Evolutionary conservation across 2,329 filamentous ascomycete genomes (phyloP).

Genomic region (Thielaviopsis euricoi): DNA sequence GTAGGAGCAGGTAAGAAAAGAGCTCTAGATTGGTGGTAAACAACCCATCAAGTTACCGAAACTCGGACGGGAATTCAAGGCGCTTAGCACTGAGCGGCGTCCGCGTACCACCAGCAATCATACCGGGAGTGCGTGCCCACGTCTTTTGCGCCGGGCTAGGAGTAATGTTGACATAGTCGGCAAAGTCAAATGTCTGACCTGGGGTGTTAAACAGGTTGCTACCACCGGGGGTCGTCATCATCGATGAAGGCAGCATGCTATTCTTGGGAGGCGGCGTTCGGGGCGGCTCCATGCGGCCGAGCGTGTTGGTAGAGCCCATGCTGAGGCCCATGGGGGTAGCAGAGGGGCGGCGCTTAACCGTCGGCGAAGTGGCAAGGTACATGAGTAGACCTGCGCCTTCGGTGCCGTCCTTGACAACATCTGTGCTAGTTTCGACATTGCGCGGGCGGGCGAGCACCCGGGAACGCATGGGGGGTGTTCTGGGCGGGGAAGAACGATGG

Average conservation of each 20-base stretch:
- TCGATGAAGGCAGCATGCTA: slow-evolving; percentile 58
- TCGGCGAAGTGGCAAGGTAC: slow-evolving; percentile 83
- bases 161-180: slow-evolving; percentile 94
- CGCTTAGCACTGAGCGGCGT: slow-evolving; percentile 11
- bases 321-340: background rate
- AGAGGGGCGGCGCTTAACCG: slow-evolving; percentile 30
- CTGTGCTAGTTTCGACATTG: slow-evolving; percentile 15
- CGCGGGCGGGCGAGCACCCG: slow-evolving; percentile 30
- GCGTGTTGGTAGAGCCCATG: slow-evolving; percentile 35
- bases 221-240: slow-evolving; percentile 75
- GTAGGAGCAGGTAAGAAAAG: too few species aligned
- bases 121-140: slow-evolving; percentile 50
- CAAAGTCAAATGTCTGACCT: slow-evolving; percentile 73
- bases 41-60: slow-evolving; percentile 1
- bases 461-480: slow-evolving; percentile 57
- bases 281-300: slow-evolving; percentile 47
- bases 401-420: slow-evolving; percentile 30
- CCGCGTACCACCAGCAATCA: slow-evolving; percentile 44
- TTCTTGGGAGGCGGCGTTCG: slow-evolving; percentile 57
- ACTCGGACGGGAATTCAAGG: slow-evolving; percentile 10
- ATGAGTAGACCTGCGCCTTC: slow-evolving; percentile 69
- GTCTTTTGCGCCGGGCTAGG: slow-evolving; percentile 82
- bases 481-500: slow-evolving; percentile 59
- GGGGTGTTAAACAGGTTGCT: slow-evolving; percentile 61
- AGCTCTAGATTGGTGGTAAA: background rate